Evolutionary conservation across 2,329 filamentous ascomycete species (phyloP).

Genomic region (Pseudohalonectria lignicola): DNA sequence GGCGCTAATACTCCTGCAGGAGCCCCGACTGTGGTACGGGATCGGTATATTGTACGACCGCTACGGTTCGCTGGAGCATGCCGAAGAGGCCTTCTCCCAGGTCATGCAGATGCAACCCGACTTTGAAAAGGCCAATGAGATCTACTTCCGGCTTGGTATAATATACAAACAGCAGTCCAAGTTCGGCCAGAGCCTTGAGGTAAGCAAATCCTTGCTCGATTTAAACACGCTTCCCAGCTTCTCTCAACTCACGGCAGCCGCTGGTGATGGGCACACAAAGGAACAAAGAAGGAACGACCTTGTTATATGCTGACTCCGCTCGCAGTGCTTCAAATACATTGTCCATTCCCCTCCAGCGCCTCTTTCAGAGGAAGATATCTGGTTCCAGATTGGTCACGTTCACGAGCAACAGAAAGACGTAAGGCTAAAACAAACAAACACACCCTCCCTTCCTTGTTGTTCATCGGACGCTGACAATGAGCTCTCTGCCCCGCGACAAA

Average conservation of each 20-base stretch:
- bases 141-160: conserved; percentile 97
- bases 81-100: conserved; percentile 94
- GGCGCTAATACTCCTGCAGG: too few relatives aligned
- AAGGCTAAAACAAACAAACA: too few relatives aligned
- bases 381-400: conserved; percentile 99
- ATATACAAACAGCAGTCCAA: conserved; percentile 99
- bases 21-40: conserved; percentile 97
- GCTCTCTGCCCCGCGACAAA: too few relatives aligned
- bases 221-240: too few relatives aligned
- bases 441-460: too few relatives aligned
- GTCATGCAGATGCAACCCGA: conserved; percentile 98
- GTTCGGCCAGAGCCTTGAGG: conserved; percentile 83
- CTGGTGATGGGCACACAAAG: too few relatives aligned
- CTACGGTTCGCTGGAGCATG: conserved; percentile 92
- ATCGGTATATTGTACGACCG: conserved; percentile 96
- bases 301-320: too few relatives aligned
- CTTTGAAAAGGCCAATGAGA: conserved; percentile 98
- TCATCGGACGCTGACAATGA: too few relatives aligned
- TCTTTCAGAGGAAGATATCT: conserved; percentile 94
- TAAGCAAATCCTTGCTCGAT: too few relatives aligned
- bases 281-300: too few relatives aligned
- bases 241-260: conserved; percentile 7
- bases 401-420: conserved; percentile 99
- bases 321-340: conserved; percentile 94
- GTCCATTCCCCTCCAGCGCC: conserved; percentile 86